Evolutionary conservation across 106 monocot species (phyloP), one percentile per base, ranked within the genome.

Genomic region (Triglochin maritima): DNA sequence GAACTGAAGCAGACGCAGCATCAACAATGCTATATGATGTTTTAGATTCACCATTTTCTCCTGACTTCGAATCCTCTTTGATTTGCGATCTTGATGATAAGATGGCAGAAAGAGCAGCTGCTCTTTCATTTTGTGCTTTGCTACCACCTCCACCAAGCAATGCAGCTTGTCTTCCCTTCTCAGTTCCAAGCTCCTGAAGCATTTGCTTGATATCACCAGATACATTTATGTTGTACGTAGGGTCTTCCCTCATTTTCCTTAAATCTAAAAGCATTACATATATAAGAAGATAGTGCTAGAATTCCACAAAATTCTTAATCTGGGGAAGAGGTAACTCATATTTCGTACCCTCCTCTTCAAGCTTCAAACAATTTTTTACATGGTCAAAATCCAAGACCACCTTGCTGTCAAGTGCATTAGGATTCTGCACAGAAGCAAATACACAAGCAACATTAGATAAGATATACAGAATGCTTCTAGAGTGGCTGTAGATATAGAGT

Each of bases 171-270:
- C 76, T 99, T 44, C 69, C 98, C 49, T 88, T 86, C 17, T 92
- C 98, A 51, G 92, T 99, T 60, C 92, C 92, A 77, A 99, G 83
- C 29, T 84, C 89, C 57, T 84, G 77, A 16, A 99, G 72, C 92
- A 92, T 92, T 99, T 99, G 92, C 79, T 92, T 99, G 49, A 99
- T 72, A 81, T 99, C 88, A 66, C 98, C 92, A 79, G 82, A 79
- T 57, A 99, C 58, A 71, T 99, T 99, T 63, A 99, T 99, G 49
- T 92, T 99, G 62, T 89, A 92, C n/a, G 84, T 67, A 68, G 92
- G 98, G 76, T 99, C 98, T 65, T 99, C 92, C 61, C 77, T 80
- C 86, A 92, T 82, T 73, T 63, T 86, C 77, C 44, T 80, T 48
- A 84, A 73, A 69, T 92, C 96, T 98, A 55, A 57, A 42, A 74